Evolutionary conservation across 768 basidiomycete genomes (phyloP).

Genomic region (Arthromyces matolae): DNA sequence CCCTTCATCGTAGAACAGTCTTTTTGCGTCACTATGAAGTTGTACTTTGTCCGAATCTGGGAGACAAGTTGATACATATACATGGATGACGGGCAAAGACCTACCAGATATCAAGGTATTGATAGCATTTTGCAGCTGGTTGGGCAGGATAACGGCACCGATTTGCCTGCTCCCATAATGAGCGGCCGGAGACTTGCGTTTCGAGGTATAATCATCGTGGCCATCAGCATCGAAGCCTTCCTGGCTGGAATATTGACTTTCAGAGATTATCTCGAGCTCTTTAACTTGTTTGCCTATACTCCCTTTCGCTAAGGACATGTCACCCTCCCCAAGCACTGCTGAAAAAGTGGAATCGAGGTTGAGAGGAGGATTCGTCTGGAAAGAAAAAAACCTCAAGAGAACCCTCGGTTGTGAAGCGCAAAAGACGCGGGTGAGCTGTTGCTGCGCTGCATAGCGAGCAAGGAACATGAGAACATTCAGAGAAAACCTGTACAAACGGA

Average conservation of each 20-base stretch:
- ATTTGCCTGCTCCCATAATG: conserved; percentile 71
- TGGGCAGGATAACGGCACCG: conserved; percentile 68
- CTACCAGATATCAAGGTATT: conserved; percentile 63
- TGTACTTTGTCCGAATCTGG: conserved; percentile 61
- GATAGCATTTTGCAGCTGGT: conserved; percentile 67
- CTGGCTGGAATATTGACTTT: conserved; percentile 31
- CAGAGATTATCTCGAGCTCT: conserved; percentile 54
- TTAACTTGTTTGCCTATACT: conserved; percentile 29
- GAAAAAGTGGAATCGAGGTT: conserved; percentile 65
- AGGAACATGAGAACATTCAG: conserved; percentile 20
- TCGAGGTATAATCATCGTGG: conserved; percentile 21
- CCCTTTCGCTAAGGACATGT: conserved; percentile 54
- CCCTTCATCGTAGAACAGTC: conserved; percentile 51
- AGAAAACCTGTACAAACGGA: no score
- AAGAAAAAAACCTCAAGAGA: conserved; percentile 7
- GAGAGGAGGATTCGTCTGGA: conserved; percentile 55
- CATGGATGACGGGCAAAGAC: conserved; percentile 11
- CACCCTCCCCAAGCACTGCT: conserved; percentile 61
- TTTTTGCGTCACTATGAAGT: conserved; percentile 67
- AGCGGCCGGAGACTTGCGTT: conserved; percentile 77
- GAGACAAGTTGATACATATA: conserved; percentile 11
- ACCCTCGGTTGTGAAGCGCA: background rate
- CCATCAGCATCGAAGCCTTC: conserved; percentile 30
- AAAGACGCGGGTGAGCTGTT: background rate
- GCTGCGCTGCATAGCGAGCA: conserved; percentile 7